phyloP scores from a whole-genome alignment of 2,329 filamentous ascomycete species.

The Aaosphaeria pasadenensis region DNA sequence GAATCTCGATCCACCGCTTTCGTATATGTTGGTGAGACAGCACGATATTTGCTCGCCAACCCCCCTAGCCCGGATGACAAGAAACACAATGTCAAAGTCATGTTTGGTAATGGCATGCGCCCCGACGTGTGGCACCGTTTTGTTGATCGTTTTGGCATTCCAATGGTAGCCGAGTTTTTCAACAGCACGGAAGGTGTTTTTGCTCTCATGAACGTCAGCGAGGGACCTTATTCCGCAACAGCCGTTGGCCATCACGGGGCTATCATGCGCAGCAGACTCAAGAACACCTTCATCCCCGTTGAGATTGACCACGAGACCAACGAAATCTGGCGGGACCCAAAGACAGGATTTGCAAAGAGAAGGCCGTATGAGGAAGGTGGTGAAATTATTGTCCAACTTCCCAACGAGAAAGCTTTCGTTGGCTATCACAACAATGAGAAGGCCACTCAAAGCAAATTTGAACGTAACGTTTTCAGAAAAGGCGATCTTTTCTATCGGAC shows the following conservation, averaged over 20 bases:
- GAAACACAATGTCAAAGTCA: constrained; percentile 56
- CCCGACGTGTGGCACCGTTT: constrained; percentile 69
- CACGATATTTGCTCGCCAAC: constrained; percentile 68
- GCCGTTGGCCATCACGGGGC: constrained; percentile 70
- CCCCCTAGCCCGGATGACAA: constrained; percentile 62
- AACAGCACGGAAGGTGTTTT: constrained; percentile 73
- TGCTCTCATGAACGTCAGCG: constrained; percentile 56
- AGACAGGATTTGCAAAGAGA: constrained; percentile 65
- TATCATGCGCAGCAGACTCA: constrained; percentile 53
- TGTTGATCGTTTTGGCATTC: constrained; percentile 60
- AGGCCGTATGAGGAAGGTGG: constrained; percentile 65
- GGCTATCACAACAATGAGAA: constrained; percentile 69
- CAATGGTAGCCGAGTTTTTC: constrained; percentile 70
- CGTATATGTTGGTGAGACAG: constrained; percentile 75
- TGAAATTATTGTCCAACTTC: constrained; percentile 69
- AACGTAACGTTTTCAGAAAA: constrained; percentile 45
- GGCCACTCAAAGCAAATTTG: constrained; percentile 59
- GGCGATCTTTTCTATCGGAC: constrained; percentile 50
- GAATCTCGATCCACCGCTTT: constrained; percentile 67
- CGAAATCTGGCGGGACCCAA: constrained; percentile 62
- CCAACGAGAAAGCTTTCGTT: constrained; percentile 57
- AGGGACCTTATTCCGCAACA: constrained; percentile 59
- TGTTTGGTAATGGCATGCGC: constrained; percentile 66
- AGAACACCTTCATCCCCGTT: constrained; percentile 62
- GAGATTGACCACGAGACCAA: constrained; percentile 66